phyloP scores from a whole-genome alignment of 768 basidiomycete genomes.

The Epithele typhae region DNA sequence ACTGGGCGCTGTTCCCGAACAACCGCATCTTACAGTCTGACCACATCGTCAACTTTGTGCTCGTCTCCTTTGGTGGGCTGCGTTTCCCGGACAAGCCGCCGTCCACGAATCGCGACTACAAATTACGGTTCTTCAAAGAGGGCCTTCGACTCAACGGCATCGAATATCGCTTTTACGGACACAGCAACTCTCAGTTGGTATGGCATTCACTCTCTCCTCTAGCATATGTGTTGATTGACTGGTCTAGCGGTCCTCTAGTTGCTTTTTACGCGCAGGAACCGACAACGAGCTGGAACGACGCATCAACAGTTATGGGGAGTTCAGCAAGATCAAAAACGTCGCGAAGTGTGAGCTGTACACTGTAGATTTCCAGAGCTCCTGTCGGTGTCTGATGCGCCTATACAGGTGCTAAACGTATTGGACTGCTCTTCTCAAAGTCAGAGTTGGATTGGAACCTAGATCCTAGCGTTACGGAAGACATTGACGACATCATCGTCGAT shows the following conservation, averaged over 20 bases:
- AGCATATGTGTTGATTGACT: not conserved
- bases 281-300: conserved; percentile 55
- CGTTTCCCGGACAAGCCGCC: conserved; percentile 52
- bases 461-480: conserved; percentile 46
- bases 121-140: conserved; percentile 46
- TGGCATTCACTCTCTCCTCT: conserved; percentile 16
- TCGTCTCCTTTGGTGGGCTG: conserved; percentile 48
- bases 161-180: conserved; percentile 67
- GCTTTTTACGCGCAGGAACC: conserved; percentile 53
- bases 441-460: conserved; percentile 53
- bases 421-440: conserved; percentile 61
- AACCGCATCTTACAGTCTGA: conserved; percentile 59
- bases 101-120: conserved; percentile 49
- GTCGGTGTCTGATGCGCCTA: not conserved
- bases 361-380: not conserved
- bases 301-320: conserved; percentile 57
- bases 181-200: conserved; percentile 68
- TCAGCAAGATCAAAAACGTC: conserved; percentile 55
- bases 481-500: conserved; percentile 51
- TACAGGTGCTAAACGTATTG: conserved; percentile 65
- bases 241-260: conserved; percentile 53
- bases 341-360: conserved; percentile 47
- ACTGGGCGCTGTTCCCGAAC: conserved; percentile 44
- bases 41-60: conserved; percentile 51
- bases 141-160: conserved; percentile 54